A percentile compares a stretch with the other conserved stretches of the same genome.
phyloP scores from a whole-genome alignment of 2,329 filamentous ascomycete species.

The Neonectria magnoliae region DNA sequence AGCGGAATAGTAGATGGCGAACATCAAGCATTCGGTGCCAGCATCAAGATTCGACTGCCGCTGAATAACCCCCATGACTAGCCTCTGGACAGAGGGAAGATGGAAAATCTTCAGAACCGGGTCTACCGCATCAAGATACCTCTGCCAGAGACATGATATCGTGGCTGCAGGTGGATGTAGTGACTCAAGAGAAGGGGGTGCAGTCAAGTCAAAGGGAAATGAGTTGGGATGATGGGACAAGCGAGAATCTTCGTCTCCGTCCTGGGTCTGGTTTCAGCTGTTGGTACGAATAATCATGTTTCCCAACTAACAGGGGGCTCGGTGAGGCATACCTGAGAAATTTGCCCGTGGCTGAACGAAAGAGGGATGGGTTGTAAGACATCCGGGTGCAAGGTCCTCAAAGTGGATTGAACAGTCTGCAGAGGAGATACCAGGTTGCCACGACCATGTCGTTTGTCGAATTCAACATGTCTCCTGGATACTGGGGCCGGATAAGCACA shows the following conservation, averaged over 20 bases:
- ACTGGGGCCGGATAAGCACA: slow-evolving; percentile 22
- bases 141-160: slow-evolving; percentile 23
- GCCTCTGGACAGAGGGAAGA: slow-evolving; percentile 17
- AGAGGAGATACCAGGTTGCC: background rate
- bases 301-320: no score
- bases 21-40: slow-evolving; percentile 21
- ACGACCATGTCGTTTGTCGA: background rate
- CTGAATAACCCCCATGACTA: slow-evolving; percentile 5
- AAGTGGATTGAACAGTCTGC: no score
- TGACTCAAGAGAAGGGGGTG: background rate
- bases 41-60: slow-evolving; percentile 6
- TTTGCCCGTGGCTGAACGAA: no score
- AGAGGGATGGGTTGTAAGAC: no score
- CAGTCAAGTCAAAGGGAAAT: background rate
- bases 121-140: slow-evolving; percentile 26
- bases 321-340: no score
- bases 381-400: no score
- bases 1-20: slow-evolving; percentile 29
- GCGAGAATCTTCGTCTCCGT: background rate
- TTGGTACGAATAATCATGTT: no score
- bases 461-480: background rate
- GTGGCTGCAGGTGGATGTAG: slow-evolving; percentile 7
- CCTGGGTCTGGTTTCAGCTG: background rate
- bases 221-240: no score
- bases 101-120: slow-evolving; percentile 30